phyloP scores from a whole-genome alignment of 176 grass and related monocot genomes.

The Thalia dealbata region DNA sequence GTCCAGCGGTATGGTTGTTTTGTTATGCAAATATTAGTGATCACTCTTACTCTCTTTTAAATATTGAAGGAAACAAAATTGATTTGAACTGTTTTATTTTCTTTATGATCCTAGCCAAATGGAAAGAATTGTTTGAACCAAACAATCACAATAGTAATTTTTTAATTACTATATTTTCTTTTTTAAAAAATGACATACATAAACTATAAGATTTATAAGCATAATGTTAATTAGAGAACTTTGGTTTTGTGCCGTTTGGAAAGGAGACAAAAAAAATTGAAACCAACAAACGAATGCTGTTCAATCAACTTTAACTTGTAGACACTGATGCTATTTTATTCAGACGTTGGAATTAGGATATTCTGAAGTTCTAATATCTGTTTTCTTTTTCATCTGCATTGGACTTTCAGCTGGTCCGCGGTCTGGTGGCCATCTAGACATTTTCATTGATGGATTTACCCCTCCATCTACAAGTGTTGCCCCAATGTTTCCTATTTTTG shows the following conservation, averaged over 20 bases:
- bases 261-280: too few relatives aligned
- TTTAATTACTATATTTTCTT: too few relatives aligned
- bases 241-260: too few relatives aligned
- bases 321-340: background rate
- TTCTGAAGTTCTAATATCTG: background rate
- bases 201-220: too few relatives aligned
- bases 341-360: background rate
- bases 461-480: conserved; percentile 58
- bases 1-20: conserved; percentile 44
- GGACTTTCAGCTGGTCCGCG: conserved; percentile 29
- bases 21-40: background rate
- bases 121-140: too few relatives aligned
- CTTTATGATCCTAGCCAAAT: too few relatives aligned
- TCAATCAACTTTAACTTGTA: background rate
- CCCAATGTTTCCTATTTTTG: conserved; percentile 97
- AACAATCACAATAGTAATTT: too few relatives aligned
- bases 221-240: too few relatives aligned
- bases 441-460: conserved; percentile 95
- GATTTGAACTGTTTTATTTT: too few relatives aligned
- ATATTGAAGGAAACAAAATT: too few relatives aligned
- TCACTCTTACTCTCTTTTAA: too few relatives aligned
- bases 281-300: background rate
- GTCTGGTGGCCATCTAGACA: conserved; percentile 46
- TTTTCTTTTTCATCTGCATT: background rate
- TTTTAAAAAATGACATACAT: too few relatives aligned